phyloP scores from a whole-genome alignment of 1,139 yeast species.

The Pichia sp. region DNA sequence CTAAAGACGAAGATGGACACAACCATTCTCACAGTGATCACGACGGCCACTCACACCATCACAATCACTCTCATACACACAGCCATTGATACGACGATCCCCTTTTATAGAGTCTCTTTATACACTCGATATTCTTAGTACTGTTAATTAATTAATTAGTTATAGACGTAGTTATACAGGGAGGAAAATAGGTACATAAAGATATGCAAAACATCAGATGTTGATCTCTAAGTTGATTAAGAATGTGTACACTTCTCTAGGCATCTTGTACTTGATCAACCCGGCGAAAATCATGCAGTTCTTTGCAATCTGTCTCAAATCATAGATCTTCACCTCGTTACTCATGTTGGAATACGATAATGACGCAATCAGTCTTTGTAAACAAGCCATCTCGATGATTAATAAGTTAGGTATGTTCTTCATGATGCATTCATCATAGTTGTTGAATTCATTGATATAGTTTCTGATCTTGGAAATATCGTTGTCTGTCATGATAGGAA shows the following conservation, averaged over 20 bases:
- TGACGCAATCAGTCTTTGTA: conserved; percentile 42
- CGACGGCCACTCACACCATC: neutral
- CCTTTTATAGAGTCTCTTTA: too few relatives aligned
- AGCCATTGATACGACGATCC: neutral
- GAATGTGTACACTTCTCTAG: conserved; percentile 80
- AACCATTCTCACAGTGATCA: conserved; percentile 5
- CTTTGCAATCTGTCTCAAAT: conserved; percentile 65
- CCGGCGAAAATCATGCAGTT: conserved; percentile 96
- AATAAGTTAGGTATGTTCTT: conserved; percentile 80
- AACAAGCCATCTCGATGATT: conserved; percentile 78
- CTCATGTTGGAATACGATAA: conserved; percentile 15
- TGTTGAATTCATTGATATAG: conserved; percentile 54
- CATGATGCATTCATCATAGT: conserved; percentile 67
- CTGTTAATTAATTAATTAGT: too few relatives aligned
- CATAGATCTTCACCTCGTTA: conserved; percentile 41
- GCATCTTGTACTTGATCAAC: conserved; percentile 93
- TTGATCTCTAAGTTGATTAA: conserved; percentile 70
- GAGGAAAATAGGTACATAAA: too few relatives aligned
- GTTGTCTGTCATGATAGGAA: conserved; percentile 55
- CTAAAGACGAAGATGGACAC: conserved; percentile 15
- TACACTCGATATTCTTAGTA: too few relatives aligned
- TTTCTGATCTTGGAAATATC: conserved; percentile 49
- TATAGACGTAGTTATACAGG: too few relatives aligned
- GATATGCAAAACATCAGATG: conserved; percentile 31
- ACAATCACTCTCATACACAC: conserved; percentile 5